Percentiles rank a stretch among this genome's conserved stretches.
Evolutionary conservation across 2,329 filamentous ascomycete genomes (phyloP).

Genomic region (Arthroderma sp.): DNA sequence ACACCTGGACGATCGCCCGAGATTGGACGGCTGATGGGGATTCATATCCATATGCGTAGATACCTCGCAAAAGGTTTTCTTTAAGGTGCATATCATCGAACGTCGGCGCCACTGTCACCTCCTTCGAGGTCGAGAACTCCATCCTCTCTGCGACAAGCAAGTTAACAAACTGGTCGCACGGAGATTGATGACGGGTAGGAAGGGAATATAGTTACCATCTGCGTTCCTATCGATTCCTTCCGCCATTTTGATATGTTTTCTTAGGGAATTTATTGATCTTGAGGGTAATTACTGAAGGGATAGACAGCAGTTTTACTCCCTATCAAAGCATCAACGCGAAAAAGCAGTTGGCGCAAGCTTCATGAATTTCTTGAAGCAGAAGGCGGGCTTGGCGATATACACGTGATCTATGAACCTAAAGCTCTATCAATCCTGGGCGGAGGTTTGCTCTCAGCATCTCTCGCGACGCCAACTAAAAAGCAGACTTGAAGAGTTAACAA

Average conservation of each 20-base stretch:
- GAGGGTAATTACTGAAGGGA: too few species aligned
- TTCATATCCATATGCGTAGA: conserved; percentile 98
- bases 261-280: too few species aligned
- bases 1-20: conserved; percentile 95
- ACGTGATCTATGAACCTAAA: too few species aligned
- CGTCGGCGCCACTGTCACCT: conserved; percentile 83
- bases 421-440: too few species aligned
- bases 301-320: too few species aligned
- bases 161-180: conserved; percentile 8
- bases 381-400: too few species aligned
- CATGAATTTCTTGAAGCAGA: too few species aligned
- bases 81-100: conserved; percentile 96
- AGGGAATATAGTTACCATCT: conserved; percentile 40
- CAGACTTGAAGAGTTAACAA: neutral
- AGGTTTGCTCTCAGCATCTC: too few species aligned
- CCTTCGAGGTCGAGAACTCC: conserved; percentile 96
- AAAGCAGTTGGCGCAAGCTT: too few species aligned
- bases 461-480: too few species aligned
- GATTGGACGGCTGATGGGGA: conserved; percentile 96
- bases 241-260: conserved; percentile 52
- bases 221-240: conserved; percentile 85
- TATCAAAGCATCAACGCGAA: too few species aligned
- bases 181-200: neutral
- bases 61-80: conserved; percentile 88
- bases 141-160: conserved; percentile 54